Evolutionary conservation across 176 grass and related monocot genomes (phyloP).

Genomic region (Eleusine indica): DNA sequence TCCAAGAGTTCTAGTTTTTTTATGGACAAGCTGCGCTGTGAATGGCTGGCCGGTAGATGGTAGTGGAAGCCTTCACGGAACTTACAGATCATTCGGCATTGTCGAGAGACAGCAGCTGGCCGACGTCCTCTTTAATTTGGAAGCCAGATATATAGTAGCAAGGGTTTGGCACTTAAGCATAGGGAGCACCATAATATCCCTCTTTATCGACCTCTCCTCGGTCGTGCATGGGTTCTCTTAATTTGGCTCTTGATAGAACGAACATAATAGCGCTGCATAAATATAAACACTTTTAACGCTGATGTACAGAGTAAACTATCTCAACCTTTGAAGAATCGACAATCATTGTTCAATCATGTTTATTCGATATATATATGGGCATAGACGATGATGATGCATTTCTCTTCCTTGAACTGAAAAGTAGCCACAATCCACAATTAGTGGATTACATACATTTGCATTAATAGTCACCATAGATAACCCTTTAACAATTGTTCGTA

Average conservation of each 20-base stretch:
- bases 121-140: background rate
- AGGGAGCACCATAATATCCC: background rate
- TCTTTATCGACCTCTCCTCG: background rate
- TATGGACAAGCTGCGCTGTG: background rate
- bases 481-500: background rate
- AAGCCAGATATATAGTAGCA: background rate
- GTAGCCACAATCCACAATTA: background rate
- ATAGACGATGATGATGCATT: background rate
- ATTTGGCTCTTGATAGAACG: background rate
- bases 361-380: background rate
- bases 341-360: too few species aligned
- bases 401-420: background rate
- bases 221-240: background rate
- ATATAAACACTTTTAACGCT: too few species aligned
- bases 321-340: too few species aligned
- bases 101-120: constrained; percentile 3
- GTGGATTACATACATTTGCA: background rate
- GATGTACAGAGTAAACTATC: too few species aligned
- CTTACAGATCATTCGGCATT: background rate
- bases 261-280: background rate
- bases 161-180: background rate
- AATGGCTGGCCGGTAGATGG: background rate
- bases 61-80: constrained; percentile 21
- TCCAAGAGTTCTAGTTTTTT: background rate
- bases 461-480: background rate